Base-by-base conservation (phyloP, 2,329 filamentous ascomycete species). In the Stagonosporopsis cucurbitacearum region DNA sequence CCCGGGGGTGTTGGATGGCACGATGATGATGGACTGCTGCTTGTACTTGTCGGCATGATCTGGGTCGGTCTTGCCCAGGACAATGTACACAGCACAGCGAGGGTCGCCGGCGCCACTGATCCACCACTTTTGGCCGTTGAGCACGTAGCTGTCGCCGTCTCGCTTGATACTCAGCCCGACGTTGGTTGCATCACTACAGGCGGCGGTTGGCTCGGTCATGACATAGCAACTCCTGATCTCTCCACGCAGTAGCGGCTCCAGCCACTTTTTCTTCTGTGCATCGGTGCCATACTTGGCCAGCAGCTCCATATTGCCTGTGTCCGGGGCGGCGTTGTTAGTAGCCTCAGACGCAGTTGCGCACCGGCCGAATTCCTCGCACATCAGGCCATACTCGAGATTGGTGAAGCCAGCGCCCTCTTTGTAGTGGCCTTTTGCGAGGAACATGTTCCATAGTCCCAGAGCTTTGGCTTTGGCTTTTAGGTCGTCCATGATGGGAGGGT, bases 61-160 rank as follows among this genome's bases (percentile, higher is more conserved):
- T 32, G 89, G 81, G 70, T 95, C 89, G 12, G 85, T 88, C 82
- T 96, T 96, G 78, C 91, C 94, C 91, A 98, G 96, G 67, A 96
- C 91, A 57, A 98, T 88, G 80, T 96, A 97, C 72, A 97, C 81
- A 75, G 88, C 84, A 82, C 94, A 97, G 64, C 93, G 85, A 57
- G 89, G 89, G 77, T 97, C 94, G 55, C 94, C 94, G 15, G 92
- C 92, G 63, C 94, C 94, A 64, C 90, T 95, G 17, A 91, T 96
- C 94, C 94, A 98, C 94, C 94, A 97, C 90, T 98, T 98, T 85
- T 93, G 84, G 50, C 93, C 94, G 72, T 96, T 96, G 42, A 98
- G 83, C 20, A 97, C 86, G 72, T 93, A 96, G 70, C 94, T 86
- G 69, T 93, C 86, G 11, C 92, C 93, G 63, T 96, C 90, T 50